Conservation (phyloP, 2,329 filamentous ascomycete genomes). For the Botrytis fabae region DNA sequence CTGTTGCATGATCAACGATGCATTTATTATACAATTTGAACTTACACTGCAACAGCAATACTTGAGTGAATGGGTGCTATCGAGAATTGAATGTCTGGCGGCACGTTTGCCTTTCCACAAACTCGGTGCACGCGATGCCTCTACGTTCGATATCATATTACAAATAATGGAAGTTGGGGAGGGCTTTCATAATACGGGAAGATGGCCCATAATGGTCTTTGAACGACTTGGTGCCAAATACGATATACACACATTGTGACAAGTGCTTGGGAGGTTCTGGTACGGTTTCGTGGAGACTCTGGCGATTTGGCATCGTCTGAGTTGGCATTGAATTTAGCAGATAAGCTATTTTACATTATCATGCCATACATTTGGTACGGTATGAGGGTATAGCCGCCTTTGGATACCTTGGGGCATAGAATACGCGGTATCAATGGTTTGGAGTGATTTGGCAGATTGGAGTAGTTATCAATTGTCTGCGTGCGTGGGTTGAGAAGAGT, state of each 20-base stretch:
- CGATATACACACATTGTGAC: not conserved
- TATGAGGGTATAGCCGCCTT: not conserved
- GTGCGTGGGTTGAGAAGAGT: slow-evolving; percentile 20
- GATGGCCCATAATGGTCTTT: not conserved
- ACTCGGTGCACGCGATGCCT: not conserved
- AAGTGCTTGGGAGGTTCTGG: not conserved
- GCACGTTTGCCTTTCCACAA: not conserved
- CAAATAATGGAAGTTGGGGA: not conserved
- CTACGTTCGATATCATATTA: not conserved
- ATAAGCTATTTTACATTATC: not conserved
- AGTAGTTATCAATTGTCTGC: slow-evolving; percentile 22
- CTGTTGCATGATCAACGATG: slow-evolving; percentile 17
- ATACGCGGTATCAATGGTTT: not conserved
- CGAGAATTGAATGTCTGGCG: not conserved
- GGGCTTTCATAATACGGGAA: not conserved
- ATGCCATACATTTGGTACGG: not conserved
- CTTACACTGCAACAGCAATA: not conserved
- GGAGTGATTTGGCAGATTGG: slow-evolving; percentile 14
- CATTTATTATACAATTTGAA: not conserved
- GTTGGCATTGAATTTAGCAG: not conserved
- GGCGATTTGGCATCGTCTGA: slow-evolving; percentile 6
- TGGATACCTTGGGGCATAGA: not conserved
- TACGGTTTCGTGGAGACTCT: not conserved
- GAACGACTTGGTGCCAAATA: not conserved
- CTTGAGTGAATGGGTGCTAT: not conserved